phyloP scores from a whole-genome alignment of 495 filamentous ascomycete species.

The Trichocladium antarcticum region DNA sequence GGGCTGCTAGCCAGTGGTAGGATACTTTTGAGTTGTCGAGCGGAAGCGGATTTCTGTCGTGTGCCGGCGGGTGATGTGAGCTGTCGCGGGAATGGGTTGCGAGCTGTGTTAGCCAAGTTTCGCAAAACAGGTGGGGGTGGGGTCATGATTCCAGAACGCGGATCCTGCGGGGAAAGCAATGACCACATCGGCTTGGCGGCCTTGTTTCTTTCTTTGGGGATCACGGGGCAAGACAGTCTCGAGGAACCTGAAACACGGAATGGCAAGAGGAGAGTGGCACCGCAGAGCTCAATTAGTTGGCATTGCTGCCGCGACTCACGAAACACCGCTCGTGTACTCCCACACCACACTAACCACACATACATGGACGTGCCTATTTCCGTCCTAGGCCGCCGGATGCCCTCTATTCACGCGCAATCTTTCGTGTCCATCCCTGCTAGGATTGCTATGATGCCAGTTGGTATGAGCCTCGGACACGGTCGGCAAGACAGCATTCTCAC shows the following conservation, averaged over 20 bases:
- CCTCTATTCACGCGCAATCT: neutral
- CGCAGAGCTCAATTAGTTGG: neutral
- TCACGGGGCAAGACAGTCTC: neutral
- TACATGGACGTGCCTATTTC: neutral
- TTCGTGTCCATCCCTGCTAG: neutral
- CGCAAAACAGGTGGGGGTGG: neutral
- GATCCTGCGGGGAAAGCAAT: neutral
- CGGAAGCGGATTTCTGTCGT: too few relatives aligned
- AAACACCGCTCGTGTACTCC: neutral
- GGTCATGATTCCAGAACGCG: neutral
- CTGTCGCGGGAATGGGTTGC: too few relatives aligned
- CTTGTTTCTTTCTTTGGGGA: neutral
- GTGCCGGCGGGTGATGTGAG: too few relatives aligned
- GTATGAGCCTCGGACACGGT: constrained; percentile 9
- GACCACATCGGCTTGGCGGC: neutral
- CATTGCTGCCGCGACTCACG: neutral
- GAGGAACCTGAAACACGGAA: too few relatives aligned
- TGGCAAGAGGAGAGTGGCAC: too few relatives aligned
- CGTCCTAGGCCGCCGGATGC: neutral
- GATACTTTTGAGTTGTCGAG: too few relatives aligned
- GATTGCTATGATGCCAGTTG: constrained; percentile 2
- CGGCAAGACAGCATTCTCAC: constrained; percentile 9
- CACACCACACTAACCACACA: neutral
- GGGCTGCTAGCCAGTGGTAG: too few relatives aligned
- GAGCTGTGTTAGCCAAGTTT: too few relatives aligned